Conservation (phyloP, 192 early-diverging fungal genomes). For the Dissophora ornata region DNA sequence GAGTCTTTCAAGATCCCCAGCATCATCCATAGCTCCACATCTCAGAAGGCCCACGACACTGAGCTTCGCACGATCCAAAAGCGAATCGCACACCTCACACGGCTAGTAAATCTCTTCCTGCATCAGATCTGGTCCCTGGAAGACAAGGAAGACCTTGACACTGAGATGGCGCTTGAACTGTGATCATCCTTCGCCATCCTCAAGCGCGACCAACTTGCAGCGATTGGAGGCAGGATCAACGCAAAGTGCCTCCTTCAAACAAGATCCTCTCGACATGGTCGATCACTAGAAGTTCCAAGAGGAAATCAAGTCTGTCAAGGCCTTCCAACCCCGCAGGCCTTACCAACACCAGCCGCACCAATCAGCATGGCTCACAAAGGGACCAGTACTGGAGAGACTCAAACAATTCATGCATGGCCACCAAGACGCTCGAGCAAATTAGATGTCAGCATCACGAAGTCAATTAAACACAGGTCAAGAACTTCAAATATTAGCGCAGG, state of each 20-base stretch:
- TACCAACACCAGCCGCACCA: neutral
- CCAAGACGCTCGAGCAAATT: too few relatives aligned
- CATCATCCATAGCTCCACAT: neutral
- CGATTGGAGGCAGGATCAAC: conserved; percentile 16
- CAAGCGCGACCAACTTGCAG: conserved; percentile 16
- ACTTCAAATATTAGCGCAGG: too few relatives aligned
- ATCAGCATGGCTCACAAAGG: too few relatives aligned
- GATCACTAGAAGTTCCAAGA: conserved; percentile 5
- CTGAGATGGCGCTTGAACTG: neutral
- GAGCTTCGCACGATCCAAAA: conserved; percentile 22
- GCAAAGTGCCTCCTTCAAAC: neutral
- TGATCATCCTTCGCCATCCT: conserved; percentile 8
- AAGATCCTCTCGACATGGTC: conserved; percentile 18
- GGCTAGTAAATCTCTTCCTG: conserved; percentile 18
- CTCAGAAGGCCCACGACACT: conserved; percentile 12
- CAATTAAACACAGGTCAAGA: too few relatives aligned
- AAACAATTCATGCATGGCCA: too few relatives aligned
- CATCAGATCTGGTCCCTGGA: conserved; percentile 14
- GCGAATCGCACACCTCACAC: conserved; percentile 19
- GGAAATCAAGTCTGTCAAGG: conserved; percentile 2
- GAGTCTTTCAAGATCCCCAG: conserved; percentile 18
- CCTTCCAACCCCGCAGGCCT: neutral
- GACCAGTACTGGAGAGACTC: too few relatives aligned
- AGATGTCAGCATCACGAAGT: too few relatives aligned
- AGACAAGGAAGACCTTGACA: neutral